A percentile compares a stretch with the other conserved stretches of the same genome.
Evolutionary conservation across 2,329 filamentous ascomycete genomes (phyloP).

Genomic region (Fusarium devonianum): DNA sequence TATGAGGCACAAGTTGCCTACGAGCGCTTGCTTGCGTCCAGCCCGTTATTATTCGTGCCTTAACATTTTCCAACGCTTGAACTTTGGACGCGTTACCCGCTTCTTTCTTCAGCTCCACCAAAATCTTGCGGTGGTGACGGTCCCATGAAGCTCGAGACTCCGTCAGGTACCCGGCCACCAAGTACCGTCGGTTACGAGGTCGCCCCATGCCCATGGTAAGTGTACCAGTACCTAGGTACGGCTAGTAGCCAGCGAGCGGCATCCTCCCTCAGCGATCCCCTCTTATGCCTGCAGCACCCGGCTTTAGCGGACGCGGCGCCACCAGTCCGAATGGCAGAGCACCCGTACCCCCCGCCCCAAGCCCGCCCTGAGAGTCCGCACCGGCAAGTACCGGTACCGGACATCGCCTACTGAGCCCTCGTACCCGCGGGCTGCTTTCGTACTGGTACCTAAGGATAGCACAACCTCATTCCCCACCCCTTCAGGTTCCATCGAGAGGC

Average conservation of each 20-base stretch:
- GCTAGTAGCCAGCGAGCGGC: constrained; percentile 18
- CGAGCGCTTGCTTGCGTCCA: not conserved
- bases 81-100: constrained; percentile 4
- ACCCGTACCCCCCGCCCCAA: constrained; percentile 17
- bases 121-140: constrained; percentile 24
- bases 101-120: constrained; percentile 22
- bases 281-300: constrained; percentile 16
- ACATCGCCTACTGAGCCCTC: constrained; percentile 1
- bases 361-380: constrained; percentile 16
- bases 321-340: constrained; percentile 25
- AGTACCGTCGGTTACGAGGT: constrained; percentile 31
- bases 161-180: constrained; percentile 1
- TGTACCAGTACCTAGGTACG: too few relatives aligned
- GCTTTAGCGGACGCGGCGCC: constrained; percentile 30
- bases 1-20: not conserved
- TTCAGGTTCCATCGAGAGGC: constrained; percentile 12
- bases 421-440: constrained; percentile 2
- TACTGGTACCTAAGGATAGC: constrained; percentile 28
- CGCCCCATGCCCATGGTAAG: constrained; percentile 28
- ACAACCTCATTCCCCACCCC: constrained; percentile 11
- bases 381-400: constrained; percentile 23
- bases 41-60: not conserved
- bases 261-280: constrained; percentile 22
- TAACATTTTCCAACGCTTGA: not conserved
- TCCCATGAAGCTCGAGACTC: constrained; percentile 2